phyloP scores from a whole-genome alignment of 108 stramenopile genomes.

The Asterionellopsis glacialis region DNA sequence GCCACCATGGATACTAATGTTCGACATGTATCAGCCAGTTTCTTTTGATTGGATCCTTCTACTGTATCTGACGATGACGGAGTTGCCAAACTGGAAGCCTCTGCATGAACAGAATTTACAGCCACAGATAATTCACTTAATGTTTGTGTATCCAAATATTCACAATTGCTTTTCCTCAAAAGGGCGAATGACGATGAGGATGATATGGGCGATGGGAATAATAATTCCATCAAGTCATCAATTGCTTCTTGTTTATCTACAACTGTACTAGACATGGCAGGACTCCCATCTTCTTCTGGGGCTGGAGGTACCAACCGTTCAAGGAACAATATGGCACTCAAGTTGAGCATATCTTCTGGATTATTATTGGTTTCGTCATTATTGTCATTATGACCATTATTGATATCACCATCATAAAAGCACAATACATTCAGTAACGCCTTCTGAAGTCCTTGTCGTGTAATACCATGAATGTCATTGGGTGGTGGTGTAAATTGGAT shows the following conservation, averaged over 20 bases:
- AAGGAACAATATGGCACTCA: constrained; percentile 57
- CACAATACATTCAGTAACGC: constrained; percentile 61
- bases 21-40: constrained; percentile 53
- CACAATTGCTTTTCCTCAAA: neutral
- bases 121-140: constrained; percentile 14
- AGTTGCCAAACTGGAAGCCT: constrained; percentile 31
- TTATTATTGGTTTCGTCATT: constrained; percentile 5
- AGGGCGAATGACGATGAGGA: constrained; percentile 19
- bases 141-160: neutral
- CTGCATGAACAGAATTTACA: constrained; percentile 29
- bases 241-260: constrained; percentile 63
- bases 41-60: constrained; percentile 21
- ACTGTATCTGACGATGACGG: constrained; percentile 1
- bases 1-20: constrained; percentile 56
- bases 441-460: constrained; percentile 50
- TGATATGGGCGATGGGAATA: constrained; percentile 29
- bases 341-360: constrained; percentile 48
- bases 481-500: constrained; percentile 84
- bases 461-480: constrained; percentile 78
- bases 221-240: constrained; percentile 47
- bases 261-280: constrained; percentile 14
- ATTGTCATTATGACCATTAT: neutral
- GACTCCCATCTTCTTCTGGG: constrained; percentile 30
- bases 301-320: constrained; percentile 57
- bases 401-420: constrained; percentile 35